Base-by-base conservation (phyloP, 495 filamentous ascomycete species). In the Hypoxylon perforatum region DNA sequence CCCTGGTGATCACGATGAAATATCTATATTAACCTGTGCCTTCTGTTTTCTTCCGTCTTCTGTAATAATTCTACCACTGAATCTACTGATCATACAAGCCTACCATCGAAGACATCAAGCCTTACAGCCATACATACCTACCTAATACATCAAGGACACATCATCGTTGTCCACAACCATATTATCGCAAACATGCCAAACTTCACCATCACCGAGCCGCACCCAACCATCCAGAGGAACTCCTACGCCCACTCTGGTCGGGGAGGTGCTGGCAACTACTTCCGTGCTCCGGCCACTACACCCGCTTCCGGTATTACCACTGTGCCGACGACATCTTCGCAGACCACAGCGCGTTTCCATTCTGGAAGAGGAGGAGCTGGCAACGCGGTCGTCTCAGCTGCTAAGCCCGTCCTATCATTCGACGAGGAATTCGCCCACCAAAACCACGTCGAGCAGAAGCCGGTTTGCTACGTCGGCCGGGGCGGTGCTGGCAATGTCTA, bases 321-420 rank as follows among this genome's bases (percentile, higher is more conserved):
- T 10, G 63, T 67, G 56, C 18, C 70, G 12, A 54, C 57, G 54
- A 59, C 30, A 49, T 58, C 44, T 21, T 67, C 57, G 17, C 71
- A 38, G 15, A 67, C 54, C 47, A 77, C 80, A 23, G 82, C 87
- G 51, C 84, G 83, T 71, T 96, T 90, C 86, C 86, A 84, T 70
- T 87, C 88, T 14, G 94, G 95, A 67, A 90, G 94, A 33, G 95
- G 95, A 48, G 95, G 95, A 30, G 92, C 90, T 45, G 95, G 95
- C 65, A 99, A 97, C 79, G 84, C 93, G 61, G 90, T 91, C 81
- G 80, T 81, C 63, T 78, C 83, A 63, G 69, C 69, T 33, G 83
- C 86, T 72, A 88, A 90, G 44, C 85, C 91, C 64, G 87, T 92
- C 70, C 91, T 97, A 82, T 90, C 86, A 61, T 95, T 97, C 80